Base-by-base conservation (phyloP, 352 stramenopile genomes). In the Globisporangium acanthophoron region DNA sequence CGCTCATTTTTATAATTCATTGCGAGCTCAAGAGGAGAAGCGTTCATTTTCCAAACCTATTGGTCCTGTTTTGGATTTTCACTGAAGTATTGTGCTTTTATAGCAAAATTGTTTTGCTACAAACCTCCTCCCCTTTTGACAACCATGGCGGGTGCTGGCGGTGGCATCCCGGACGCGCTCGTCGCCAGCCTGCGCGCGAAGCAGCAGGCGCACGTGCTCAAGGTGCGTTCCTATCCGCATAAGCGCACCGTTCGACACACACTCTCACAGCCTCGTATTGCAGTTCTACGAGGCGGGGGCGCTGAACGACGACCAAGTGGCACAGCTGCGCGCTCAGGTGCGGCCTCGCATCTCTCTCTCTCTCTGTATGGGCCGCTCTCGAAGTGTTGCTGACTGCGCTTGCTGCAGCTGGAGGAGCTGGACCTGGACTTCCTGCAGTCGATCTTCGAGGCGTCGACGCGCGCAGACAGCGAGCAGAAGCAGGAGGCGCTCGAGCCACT, bases 211-310 rank as follows among this genome's bases (percentile, higher is more conserved):
- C 83, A 93, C 46, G 72, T 93, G 12, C 75, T 93, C 33, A 82
- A 90, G 76, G 83, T 77, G 46, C 13, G 54, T 24, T 16, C 16
- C 5, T 27, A 27, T 27, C 24, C 24, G 24, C 24, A 27, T 27
- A 27, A 27, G 24, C 24, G 24, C 24, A 27, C 24, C 24, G 47
- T 16, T 5, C 21, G 33, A 9, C 50, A 2, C 13, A 15, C 13
- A 44, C 5, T 45, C 20, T 51, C 40, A 13, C 53, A 9, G 27
- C 13, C 31, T 13, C 33, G 21, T 15, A n/a, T 13, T 2, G 4
- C 58, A 93, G 83, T 93, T 93, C 59, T 87, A 91, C 52, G 71
- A 88, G 16, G 71, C 71, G 2, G 70, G 69, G 1, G 73, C 71
- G 58, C 69, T 93, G 7, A 62, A 58, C 16, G 49, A 62, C 54